phyloP scores from a whole-genome alignment of 768 basidiomycete genomes.

The Hysterangium stoloniferum region DNA sequence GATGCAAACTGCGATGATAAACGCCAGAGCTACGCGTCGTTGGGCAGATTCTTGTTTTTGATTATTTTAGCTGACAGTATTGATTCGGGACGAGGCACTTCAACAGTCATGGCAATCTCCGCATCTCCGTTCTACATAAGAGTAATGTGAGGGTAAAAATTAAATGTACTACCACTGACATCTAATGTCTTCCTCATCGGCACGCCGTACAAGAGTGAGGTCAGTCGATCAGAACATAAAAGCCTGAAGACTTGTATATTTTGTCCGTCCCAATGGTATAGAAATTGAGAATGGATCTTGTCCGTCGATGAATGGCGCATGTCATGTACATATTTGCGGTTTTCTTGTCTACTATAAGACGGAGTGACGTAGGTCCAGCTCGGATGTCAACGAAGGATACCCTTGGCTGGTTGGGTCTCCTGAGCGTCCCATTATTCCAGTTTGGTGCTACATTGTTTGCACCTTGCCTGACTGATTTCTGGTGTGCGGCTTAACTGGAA shows the following conservation, averaged over 20 bases:
- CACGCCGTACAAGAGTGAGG: slow-evolving; percentile 55
- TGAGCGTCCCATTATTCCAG: slow-evolving; percentile 31
- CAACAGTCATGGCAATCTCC: slow-evolving; percentile 39
- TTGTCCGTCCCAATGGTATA: slow-evolving; percentile 40
- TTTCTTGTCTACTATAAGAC: slow-evolving; percentile 37
- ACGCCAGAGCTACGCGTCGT: slow-evolving; percentile 27
- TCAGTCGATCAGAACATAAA: slow-evolving; percentile 46
- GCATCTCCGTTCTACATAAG: slow-evolving; percentile 37
- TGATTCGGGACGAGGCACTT: slow-evolving; percentile 32
- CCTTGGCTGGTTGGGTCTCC: too few relatives aligned
- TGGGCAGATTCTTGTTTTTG: slow-evolving; percentile 18
- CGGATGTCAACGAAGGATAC: slow-evolving; percentile 30
- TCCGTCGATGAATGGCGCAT: slow-evolving; percentile 38
- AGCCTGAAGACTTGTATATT: slow-evolving; percentile 26
- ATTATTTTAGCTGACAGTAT: slow-evolving; percentile 36
- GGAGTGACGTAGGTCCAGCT: slow-evolving; percentile 21
- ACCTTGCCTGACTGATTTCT: too few relatives aligned
- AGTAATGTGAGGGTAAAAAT: not conserved
- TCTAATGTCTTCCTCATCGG: slow-evolving; percentile 34
- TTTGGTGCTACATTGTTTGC: slow-evolving; percentile 23
- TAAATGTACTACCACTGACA: slow-evolving; percentile 16
- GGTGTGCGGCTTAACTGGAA: slow-evolving; percentile 29
- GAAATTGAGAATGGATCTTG: slow-evolving; percentile 31
- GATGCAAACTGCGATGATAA: slow-evolving; percentile 17
- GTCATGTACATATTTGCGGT: slow-evolving; percentile 42